Base-by-base conservation (phyloP, 768 basidiomycete genomes). In the Chlorophyllum brunneum region DNA sequence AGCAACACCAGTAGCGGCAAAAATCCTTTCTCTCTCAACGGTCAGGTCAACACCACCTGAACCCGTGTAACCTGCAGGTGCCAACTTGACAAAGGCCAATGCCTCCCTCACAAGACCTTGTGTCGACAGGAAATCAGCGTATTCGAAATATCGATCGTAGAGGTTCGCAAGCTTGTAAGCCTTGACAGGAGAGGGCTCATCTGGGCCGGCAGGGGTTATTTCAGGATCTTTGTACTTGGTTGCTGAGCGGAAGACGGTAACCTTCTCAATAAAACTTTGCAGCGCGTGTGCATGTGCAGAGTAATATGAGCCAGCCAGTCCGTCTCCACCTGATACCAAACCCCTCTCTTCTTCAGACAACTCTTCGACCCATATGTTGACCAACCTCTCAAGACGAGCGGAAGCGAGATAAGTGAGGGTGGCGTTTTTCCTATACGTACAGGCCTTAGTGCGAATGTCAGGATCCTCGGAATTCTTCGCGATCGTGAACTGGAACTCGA, bases 261-360 rank as follows among this genome's bases (percentile, higher is more conserved):
- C 94, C 70, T 98, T 98, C 71, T 98, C 97, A 60, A 98, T 80
- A 69, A 98, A 95, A 0, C 87, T 85, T 64, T 98, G 95, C 36
- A 99, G 70, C 2, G 94, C 92, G 23, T 84, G 79, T 0, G 88
- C 91, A 56, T 92, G 90, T 0, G 86, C 84, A 1, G 89, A 83
- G 62, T 92, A 94, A 5, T 75, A 74, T 2, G 86, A 83, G 46
- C 78, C 68, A 58, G 72, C 66, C 27, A 68, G 59, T 9, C 69
- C 61, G 16, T 71, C 67, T 24, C 73, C 66, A 2, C 72, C 74
- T 2, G 68, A 57, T 10, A 78, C 63, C 8, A 82, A 67, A 0
- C 63, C 63, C 38, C 70, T 75, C 69, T 97, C 94, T 54, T 98
- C 95, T 62, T 98, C 94, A 1, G 68, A 67, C 66, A 95, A 72